Evolutionary conservation across 1,284 basidiomycete species (phyloP), one percentile per base, ranked within the genome.

Genomic region (Papiliotrema terrestris): DNA sequence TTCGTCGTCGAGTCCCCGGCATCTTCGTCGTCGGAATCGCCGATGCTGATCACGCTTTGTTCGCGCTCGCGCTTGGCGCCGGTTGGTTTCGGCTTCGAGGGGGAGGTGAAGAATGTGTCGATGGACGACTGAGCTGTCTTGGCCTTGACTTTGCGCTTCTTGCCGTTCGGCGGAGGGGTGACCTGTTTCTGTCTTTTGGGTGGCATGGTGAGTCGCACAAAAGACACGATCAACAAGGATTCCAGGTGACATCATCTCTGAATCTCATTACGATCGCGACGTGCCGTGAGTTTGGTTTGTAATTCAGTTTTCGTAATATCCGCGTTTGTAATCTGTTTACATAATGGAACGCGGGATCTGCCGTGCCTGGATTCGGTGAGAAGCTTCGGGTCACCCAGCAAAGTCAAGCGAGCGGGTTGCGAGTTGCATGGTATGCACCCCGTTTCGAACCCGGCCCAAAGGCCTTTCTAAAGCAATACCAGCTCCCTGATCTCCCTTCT

Each of bases 31-130:
- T 72, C 69, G 26, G 69, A 71, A 45, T 71, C 69, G 5, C 56
- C 56, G 25, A 72, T 63, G 19, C 53, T 58, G 54, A 74, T 68
- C 14, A 72, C 61, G n/a, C 57, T 61, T 17, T 49, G 50, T 39
- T 39, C 44, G 53, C 52, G 37, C 37, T 44, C 39, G 19, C 8
- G n/a, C 26, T 13, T n/a, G 41, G 50, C 57, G 25, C 32, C 20
- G 15, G 8, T 20, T 14, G 22, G n/a, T 45, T 58, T 62, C 2
- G 54, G 46, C 54, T 66, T 68, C 35, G 45, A 47, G 1, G 68
- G 68, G 2, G 71, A 69, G 2, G 66, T 53, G 58, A 74, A 74
- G 69, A 74, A 74, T 9, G 67, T 55, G 15, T 65, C 57, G 52
- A 74, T 66, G 3, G 69, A 69, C 3, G 61, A 35, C 29, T 63